Base-by-base conservation (phyloP, 148 eudicot genomes). In the Cornus kousa region DNA sequence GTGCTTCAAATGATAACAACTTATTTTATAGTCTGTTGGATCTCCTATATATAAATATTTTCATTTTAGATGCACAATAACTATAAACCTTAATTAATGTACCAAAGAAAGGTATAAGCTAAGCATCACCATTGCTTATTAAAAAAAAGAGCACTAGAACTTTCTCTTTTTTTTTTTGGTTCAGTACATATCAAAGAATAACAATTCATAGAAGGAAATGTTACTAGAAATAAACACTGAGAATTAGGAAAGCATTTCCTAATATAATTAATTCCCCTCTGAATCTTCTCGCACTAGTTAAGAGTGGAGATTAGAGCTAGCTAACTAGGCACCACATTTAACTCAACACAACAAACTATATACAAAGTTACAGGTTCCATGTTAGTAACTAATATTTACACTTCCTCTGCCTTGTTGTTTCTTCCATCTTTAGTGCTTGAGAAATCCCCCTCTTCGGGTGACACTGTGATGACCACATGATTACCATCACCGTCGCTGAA, bases 391-490 rank as follows among this genome's bases (percentile, higher is more conserved):
- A 65, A 40, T 55, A 16, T 68, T 74, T 75, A 75, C 71, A 43
- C 68, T 40, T 39, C 48, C 14, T 22, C 70, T 10, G 16, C 28
- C 37, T 35, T 35, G 37, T 39, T 59, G 39, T 70, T 70, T n/a
- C 23, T 9, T 32, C 28, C 28, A 28, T 28, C 64, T 40, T 60
- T 2, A 32, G 9, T 22, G 62, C 74, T 37, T n/a, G 68, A 69
- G 64, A 19, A 35, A 66, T 37, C 23, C 0, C 50, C 79, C 4
- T 39, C 33, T 20, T 50, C 22, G 2, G 72, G 50, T 14, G 31
- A 75, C 16, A 84, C 77, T n/a, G 24, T 73, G 43, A 91, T 80
- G 28, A 78, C 82, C 0, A 87, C 79, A 60, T 64, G 77, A 48
- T 79, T 80, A 53, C 78, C 71, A 19, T 37, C 66, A 76, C 35